Percentiles rank a stretch among this genome's conserved stretches.
Evolutionary conservation across 768 basidiomycete genomes (phyloP).

Genomic region (Paxillus ammoniavirescens): DNA sequence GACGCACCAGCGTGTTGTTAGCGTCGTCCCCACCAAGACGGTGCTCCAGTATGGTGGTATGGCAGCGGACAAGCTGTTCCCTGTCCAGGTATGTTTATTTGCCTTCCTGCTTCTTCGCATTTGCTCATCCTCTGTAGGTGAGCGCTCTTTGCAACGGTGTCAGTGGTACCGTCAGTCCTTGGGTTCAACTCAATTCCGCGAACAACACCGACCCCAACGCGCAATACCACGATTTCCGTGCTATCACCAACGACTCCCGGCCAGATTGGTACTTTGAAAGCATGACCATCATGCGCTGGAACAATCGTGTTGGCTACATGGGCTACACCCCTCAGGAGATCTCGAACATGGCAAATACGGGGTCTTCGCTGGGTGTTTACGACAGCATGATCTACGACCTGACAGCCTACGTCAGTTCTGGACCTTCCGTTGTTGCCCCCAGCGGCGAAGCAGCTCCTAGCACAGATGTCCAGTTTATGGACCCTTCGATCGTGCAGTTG

Average conservation of each 20-base stretch:
- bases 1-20: slow-evolving; percentile 65
- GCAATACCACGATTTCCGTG: slow-evolving; percentile 95
- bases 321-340: slow-evolving; percentile 81
- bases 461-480: slow-evolving; percentile 66
- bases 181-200: slow-evolving; percentile 69
- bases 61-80: slow-evolving; percentile 77
- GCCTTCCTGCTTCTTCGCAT: not conserved
- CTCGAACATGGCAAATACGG: slow-evolving; percentile 60
- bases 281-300: slow-evolving; percentile 93
- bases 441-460: slow-evolving; percentile 42
- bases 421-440: slow-evolving; percentile 56
- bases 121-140: slow-evolving; percentile 49
- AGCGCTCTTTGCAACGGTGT: slow-evolving; percentile 90
- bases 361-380: slow-evolving; percentile 80
- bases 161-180: slow-evolving; percentile 78
- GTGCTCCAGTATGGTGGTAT: slow-evolving; percentile 84
- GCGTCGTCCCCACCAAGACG: slow-evolving; percentile 70
- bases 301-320: slow-evolving; percentile 82
- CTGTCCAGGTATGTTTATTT: slow-evolving; percentile 70
- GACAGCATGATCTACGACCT: slow-evolving; percentile 85
- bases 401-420: slow-evolving; percentile 71
- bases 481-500: slow-evolving; percentile 61
- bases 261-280: slow-evolving; percentile 98
- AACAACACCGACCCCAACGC: slow-evolving; percentile 78
- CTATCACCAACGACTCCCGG: slow-evolving; percentile 80